Evolutionary conservation across 192 early-diverging fungal species (phyloP), one percentile per base, ranked within the genome.

Genomic region (Coemansia sp.): DNA sequence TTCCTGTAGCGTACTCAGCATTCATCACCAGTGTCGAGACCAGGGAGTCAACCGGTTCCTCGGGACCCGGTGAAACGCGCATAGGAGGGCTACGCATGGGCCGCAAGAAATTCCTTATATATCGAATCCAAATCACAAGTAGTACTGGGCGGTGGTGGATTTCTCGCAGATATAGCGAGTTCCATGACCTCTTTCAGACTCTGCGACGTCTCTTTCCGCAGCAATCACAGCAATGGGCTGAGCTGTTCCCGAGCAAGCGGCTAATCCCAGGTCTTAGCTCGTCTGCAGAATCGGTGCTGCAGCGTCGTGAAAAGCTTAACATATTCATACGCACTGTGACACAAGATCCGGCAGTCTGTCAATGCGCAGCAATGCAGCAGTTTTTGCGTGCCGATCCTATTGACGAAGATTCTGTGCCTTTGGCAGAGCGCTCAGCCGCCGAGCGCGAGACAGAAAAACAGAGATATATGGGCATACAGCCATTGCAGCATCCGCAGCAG

Each of bases 21-120:
- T 71, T 60, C 27, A 78, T 78, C 25, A 78, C 69, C 41, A 71
- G 74, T 51, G 74, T 78, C 9, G 74, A 78, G 44, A 68, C 69
- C 3, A 47, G 69, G 42, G 74, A 78, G 51, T 42, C 57, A 30
- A 55, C 39, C 42, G 48, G 57, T 21, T 18, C 39, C 13, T 54
- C 50, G 5, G 57, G 57, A 9, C 9, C 48, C 7, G 60, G 60
- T 13, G 73, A 69, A 53, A 51, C 60, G 43, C 73, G 73, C n/a
- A 60, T 77, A 44, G 65, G 64, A 45, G 69, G 74, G 6, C 65
- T 71, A 18, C 68, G 74, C 33, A 71, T 71, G 69, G 74, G 69
- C 17, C 74, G 74, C 57, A 71, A 67, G 55, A 64, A 65, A 17
- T 71, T 62, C 55, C 65, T 78, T 12, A 65, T 71, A 18, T 78